Percentiles rank a stretch among this genome's conserved stretches.
Conservation (phyloP, 257 asterid genomes). For the Linderniella brevidens region DNA sequence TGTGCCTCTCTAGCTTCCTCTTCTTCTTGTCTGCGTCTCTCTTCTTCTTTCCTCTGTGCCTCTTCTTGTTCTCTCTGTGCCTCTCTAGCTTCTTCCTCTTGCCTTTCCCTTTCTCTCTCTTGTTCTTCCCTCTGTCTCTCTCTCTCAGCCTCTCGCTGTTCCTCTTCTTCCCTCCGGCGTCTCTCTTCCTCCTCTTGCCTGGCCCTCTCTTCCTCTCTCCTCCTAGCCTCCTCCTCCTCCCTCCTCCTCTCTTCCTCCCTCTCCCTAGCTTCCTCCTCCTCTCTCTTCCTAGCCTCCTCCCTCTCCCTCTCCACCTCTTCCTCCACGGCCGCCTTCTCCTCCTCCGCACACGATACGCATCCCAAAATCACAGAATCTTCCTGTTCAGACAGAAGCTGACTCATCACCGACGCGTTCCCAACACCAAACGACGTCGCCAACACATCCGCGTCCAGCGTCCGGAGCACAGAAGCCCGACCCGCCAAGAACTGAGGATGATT, state of each 20-base stretch:
- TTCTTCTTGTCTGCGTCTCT: slow-evolving; percentile 1
- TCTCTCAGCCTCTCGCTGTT: too few species aligned
- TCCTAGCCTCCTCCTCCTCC: slow-evolving; percentile 15
- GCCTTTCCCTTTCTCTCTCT: slow-evolving; percentile 1
- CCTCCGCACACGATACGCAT: slow-evolving; percentile 74
- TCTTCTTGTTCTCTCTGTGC: slow-evolving; percentile 5
- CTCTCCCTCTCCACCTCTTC: slow-evolving; percentile 35
- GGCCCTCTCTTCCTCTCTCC: slow-evolving; percentile 10
- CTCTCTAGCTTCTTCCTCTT: background rate
- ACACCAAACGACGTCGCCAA: slow-evolving; percentile 34
- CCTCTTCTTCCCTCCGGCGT: slow-evolving; percentile 3
- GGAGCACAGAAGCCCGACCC: slow-evolving; percentile 50
- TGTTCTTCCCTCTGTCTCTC: background rate
- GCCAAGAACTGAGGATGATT: slow-evolving; percentile 64
- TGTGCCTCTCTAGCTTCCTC: background rate
- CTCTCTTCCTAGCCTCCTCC: slow-evolving; percentile 19
- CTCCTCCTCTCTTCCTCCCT: slow-evolving; percentile 16
- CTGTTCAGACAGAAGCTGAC: slow-evolving; percentile 25
- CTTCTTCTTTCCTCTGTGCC: slow-evolving; percentile 6
- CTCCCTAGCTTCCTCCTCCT: slow-evolving; percentile 18
- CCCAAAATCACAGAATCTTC: slow-evolving; percentile 36
- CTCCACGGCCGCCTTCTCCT: slow-evolving; percentile 36
- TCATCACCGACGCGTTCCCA: slow-evolving; percentile 19
- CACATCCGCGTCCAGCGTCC: slow-evolving; percentile 34
- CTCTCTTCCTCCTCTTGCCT: slow-evolving; percentile 8